Percentiles rank a stretch among this genome's conserved stretches.
These are phyloP conservation scores for Cystofilobasidium ferigula DNA, from an alignment of 768 basidiomycete species.

Conservation along the genomic window DNA sequence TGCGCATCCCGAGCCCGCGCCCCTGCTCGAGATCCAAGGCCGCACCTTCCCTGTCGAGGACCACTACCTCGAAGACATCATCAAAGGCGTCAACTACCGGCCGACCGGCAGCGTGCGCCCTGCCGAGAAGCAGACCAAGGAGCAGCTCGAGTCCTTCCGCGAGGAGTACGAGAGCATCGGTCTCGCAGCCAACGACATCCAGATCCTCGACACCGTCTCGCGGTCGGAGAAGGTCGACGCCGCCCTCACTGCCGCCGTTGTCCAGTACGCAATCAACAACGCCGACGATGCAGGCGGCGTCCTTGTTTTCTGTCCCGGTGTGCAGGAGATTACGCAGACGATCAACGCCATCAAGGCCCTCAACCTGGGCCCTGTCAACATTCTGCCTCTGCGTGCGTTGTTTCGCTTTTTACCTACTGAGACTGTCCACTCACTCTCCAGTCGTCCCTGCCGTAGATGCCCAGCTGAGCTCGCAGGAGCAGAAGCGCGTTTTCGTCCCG, in stretches of 20 bases:
- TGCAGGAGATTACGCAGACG: slow-evolving; percentile 42
- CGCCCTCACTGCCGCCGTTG: slow-evolving; percentile 57
- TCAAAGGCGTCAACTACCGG: slow-evolving; percentile 50
- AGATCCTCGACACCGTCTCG: slow-evolving; percentile 52
- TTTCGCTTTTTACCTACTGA: neutral
- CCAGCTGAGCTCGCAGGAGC: slow-evolving; percentile 74
- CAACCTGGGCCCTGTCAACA: slow-evolving; percentile 32
- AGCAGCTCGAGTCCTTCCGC: slow-evolving; percentile 45
- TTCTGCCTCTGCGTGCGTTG: slow-evolving; percentile 56
- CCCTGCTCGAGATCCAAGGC: slow-evolving; percentile 73
- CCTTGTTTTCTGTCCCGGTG: slow-evolving; percentile 52
- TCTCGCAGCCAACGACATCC: slow-evolving; percentile 46
- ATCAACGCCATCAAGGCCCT: slow-evolving; percentile 31
- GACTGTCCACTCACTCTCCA: neutral
- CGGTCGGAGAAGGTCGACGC: slow-evolving; percentile 61
- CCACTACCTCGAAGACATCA: slow-evolving; percentile 65
- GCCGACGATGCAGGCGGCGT: slow-evolving; percentile 48
- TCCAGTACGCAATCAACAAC: slow-evolving; percentile 42
- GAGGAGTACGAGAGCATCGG: slow-evolving; percentile 47
- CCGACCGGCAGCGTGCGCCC: slow-evolving; percentile 36
- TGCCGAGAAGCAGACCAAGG: slow-evolving; percentile 43
- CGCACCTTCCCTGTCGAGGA: slow-evolving; percentile 67
- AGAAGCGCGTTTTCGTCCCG: slow-evolving; percentile 59
- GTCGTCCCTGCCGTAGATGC: slow-evolving; percentile 39
- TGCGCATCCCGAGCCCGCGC: slow-evolving; percentile 48